Evolutionary conservation across 164 flowering plant species (phyloP).

Genomic region (Macadamia tetraphylla): DNA sequence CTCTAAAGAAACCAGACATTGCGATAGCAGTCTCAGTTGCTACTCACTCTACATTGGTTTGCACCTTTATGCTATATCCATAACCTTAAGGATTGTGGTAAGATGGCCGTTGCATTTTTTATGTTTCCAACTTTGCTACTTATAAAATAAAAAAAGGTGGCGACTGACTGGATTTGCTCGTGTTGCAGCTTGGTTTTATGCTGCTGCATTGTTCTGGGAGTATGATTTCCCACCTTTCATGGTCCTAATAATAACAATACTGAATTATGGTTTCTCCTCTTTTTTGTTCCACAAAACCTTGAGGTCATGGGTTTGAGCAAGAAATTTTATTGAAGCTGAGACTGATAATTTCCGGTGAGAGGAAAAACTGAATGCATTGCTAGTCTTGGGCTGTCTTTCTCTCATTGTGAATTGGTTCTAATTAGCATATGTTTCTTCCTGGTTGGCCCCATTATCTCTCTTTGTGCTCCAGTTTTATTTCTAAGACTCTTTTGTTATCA

Average conservation of each 20-base stretch:
- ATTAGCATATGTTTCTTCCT: background rate
- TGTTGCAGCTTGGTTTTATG: conserved; percentile 67
- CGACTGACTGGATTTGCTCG: background rate
- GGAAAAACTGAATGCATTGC: background rate
- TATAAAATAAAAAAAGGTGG: background rate
- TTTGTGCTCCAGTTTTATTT: no score
- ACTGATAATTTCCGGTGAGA: background rate
- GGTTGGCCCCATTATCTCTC: background rate
- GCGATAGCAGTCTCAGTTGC: conserved; percentile 92
- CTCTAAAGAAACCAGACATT: conserved; percentile 85
- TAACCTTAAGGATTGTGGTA: conserved; percentile 91
- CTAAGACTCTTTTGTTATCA: no score
- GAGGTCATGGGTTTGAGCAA: background rate
- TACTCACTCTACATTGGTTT: conserved; percentile 54
- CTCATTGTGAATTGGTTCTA: background rate
- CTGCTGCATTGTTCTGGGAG: conserved; percentile 84
- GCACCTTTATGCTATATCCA: conserved; percentile 94
- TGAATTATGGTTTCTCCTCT: conserved; percentile 53
- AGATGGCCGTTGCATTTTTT: conserved; percentile 12
- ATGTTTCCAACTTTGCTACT: background rate
- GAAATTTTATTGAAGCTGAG: background rate
- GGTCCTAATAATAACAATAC: conserved; percentile 80
- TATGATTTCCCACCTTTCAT: conserved; percentile 93
- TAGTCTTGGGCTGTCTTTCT: background rate
- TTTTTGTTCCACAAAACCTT: background rate